phyloP scores from a whole-genome alignment of 345 rosid species.

The Psidium guajava region DNA sequence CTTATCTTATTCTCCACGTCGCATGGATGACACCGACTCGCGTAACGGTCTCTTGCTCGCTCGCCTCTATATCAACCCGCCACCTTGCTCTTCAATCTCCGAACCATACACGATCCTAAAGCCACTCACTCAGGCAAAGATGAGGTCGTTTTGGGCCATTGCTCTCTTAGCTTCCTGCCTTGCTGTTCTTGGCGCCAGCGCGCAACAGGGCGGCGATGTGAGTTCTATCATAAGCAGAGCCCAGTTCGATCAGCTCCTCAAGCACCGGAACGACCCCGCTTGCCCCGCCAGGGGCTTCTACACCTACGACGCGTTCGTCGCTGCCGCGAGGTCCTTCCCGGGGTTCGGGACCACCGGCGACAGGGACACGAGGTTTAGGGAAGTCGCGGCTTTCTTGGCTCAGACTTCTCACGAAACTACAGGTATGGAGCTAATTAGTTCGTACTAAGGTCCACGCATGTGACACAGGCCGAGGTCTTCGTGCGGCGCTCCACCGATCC shows the following conservation, averaged over 20 bases:
- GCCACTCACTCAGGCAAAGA: background rate
- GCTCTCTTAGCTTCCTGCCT: background rate
- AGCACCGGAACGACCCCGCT: conserved; percentile 33
- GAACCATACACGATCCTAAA: background rate
- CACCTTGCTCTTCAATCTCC: background rate
- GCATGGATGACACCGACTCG: background rate
- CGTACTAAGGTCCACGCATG: background rate
- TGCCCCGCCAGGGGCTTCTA: conserved; percentile 41
- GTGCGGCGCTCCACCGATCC: no score
- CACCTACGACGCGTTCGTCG: conserved; percentile 49
- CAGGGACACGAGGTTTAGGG: conserved; percentile 24
- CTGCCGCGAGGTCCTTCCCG: conserved; percentile 33
- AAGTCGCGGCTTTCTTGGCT: conserved; percentile 56
- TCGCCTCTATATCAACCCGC: background rate
- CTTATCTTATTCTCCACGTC: background rate
- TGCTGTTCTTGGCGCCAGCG: background rate
- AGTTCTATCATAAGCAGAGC: conserved; percentile 9
- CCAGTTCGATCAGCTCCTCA: conserved; percentile 30
- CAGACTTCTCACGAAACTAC: conserved; percentile 71
- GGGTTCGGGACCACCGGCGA: conserved; percentile 44
- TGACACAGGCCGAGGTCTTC: no score
- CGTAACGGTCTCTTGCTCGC: background rate
- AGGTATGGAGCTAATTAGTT: conserved; percentile 8
- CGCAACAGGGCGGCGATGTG: background rate
- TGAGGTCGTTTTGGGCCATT: background rate